phyloP scores from a whole-genome alignment of 306 rosid species.

The Coriaria nepalensis region DNA sequence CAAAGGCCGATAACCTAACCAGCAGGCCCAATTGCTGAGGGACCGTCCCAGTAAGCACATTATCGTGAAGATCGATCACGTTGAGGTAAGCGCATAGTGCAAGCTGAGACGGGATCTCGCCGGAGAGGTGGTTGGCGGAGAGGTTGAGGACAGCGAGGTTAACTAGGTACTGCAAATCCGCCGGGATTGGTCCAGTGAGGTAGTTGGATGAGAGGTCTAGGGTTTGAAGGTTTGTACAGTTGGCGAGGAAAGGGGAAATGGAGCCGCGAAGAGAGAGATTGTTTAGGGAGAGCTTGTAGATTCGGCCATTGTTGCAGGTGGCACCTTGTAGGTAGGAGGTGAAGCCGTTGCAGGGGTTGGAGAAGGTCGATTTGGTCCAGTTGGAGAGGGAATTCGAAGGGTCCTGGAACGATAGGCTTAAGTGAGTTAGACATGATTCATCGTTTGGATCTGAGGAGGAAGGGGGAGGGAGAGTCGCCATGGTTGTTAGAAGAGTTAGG shows the following conservation, averaged over 20 bases:
- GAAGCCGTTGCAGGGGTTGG: conserved; percentile 74
- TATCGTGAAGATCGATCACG: conserved; percentile 77
- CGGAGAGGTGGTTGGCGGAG: conserved; percentile 52
- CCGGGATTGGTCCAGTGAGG: conserved; percentile 65
- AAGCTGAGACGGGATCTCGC: conserved; percentile 72
- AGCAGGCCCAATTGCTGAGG: conserved; percentile 85
- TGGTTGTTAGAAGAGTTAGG: conserved; percentile 10
- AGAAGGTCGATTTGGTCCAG: conserved; percentile 61
- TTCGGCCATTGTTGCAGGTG: conserved; percentile 86
- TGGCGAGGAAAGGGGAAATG: conserved; percentile 69
- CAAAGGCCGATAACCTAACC: conserved; percentile 60
- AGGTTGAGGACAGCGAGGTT: conserved; percentile 84
- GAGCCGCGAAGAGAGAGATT: conserved; percentile 55
- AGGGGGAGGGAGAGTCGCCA: conserved; percentile 14
- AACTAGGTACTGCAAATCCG: conserved; percentile 60
- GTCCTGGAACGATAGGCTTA: conserved; percentile 55
- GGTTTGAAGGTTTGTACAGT: conserved; percentile 86
- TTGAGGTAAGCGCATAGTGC: conserved; percentile 86
- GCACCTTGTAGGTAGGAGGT: conserved; percentile 62
- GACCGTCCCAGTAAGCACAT: conserved; percentile 55
- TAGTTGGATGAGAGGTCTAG: conserved; percentile 81
- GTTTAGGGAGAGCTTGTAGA: conserved; percentile 79
- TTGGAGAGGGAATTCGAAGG: conserved; percentile 36
- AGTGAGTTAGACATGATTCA: conserved; percentile 52
- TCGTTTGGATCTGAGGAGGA: conserved; percentile 74